Conservation (phyloP, 1,284 basidiomycete species). For the Ustilago sp. region DNA sequence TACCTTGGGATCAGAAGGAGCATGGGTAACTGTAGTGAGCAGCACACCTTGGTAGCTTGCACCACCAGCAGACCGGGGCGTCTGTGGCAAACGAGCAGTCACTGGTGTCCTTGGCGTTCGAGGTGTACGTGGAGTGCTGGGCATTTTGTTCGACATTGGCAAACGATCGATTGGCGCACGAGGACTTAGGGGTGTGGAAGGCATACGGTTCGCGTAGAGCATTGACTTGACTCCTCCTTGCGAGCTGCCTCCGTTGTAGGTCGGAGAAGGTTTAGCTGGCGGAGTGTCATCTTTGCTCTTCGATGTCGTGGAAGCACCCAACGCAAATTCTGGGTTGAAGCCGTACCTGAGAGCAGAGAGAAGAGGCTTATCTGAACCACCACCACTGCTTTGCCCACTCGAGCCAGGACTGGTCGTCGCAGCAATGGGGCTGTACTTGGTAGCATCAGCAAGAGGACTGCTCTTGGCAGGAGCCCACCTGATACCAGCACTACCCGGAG, state of each 20-base stretch:
- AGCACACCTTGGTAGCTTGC: conserved; percentile 30
- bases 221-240: conserved; percentile 27
- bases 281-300: background rate
- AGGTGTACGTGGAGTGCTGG: conserved; percentile 12
- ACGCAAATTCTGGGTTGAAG: conserved; percentile 31
- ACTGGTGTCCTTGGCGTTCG: conserved; percentile 13
- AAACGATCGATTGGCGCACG: conserved; percentile 3
- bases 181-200: conserved; percentile 18
- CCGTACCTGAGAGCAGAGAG: conserved; percentile 24
- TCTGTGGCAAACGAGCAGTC: conserved; percentile 18
- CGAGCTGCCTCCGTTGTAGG: conserved; percentile 12
- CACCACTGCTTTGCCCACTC: conserved; percentile 10
- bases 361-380: conserved; percentile 20
- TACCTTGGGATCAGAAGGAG: conserved; percentile 5
- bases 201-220: conserved; percentile 20
- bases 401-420: conserved; percentile 12
- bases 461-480: conserved; percentile 14
- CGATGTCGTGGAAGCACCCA: conserved; percentile 1
- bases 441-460: conserved; percentile 14
- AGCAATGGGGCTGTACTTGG: background rate
- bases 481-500: background rate
- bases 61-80: conserved; percentile 10
- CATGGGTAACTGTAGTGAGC: conserved; percentile 32
- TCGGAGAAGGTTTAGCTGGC: conserved; percentile 32
- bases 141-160: conserved; percentile 4